Conservation (phyloP, 176 grass and related monocot species). For the Carex littledalei region DNA sequence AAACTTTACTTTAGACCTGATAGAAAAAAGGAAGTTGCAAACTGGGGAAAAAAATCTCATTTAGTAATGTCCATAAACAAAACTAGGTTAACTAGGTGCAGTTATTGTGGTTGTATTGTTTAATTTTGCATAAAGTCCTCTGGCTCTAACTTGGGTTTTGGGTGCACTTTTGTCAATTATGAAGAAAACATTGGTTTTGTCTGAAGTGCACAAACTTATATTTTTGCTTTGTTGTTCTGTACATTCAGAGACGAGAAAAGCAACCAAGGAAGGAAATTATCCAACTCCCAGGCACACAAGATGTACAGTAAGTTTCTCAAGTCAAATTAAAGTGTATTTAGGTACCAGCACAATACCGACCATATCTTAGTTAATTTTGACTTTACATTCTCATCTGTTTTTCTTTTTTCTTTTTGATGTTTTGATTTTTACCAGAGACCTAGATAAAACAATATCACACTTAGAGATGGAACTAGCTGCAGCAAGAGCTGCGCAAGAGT, state of each 20-base stretch:
- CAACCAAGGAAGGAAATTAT: slow-evolving; percentile 26
- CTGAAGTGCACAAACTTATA: neutral
- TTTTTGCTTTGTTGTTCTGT: slow-evolving; percentile 1
- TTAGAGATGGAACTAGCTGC: slow-evolving; percentile 86
- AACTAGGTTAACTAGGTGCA: neutral
- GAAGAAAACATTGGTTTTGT: slow-evolving; percentile 6
- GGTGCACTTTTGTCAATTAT: neutral
- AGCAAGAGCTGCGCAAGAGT: slow-evolving; percentile 71
- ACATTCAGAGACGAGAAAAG: slow-evolving; percentile 36
- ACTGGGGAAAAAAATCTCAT: neutral
- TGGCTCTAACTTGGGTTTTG: neutral
- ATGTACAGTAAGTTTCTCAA: slow-evolving; percentile 42
- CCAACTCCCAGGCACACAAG: slow-evolving; percentile 26
- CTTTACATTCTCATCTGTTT: neutral
- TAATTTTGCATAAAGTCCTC: neutral
- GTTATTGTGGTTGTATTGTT: slow-evolving; percentile 5
- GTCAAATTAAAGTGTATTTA: neutral
- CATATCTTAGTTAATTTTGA: slow-evolving; percentile 9
- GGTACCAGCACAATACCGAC: neutral
- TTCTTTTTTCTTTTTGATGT: too few relatives aligned
- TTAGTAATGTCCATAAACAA: neutral
- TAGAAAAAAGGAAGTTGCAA: neutral
- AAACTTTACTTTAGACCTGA: neutral
- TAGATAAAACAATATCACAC: slow-evolving; percentile 71
- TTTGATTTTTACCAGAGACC: slow-evolving; percentile 27